A percentile compares a stretch with the other conserved stretches of the same genome.
These are phyloP conservation scores for Pythium pectinolyticum DNA, from an alignment of 352 stramenopile species.

Conservation along the genomic window DNA sequence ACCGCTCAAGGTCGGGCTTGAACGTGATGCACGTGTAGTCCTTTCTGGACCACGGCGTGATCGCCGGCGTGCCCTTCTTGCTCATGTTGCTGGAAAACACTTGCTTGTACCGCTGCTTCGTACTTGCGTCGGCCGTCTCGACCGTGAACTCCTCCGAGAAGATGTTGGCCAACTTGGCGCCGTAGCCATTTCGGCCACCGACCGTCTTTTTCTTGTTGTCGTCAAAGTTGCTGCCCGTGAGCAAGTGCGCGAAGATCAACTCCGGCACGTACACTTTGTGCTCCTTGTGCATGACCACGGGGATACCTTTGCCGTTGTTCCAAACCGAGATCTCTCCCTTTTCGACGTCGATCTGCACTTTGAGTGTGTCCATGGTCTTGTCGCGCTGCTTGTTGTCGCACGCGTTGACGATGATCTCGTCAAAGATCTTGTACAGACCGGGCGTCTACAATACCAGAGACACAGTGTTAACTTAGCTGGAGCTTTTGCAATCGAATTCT, in stretches of 20 bases:
- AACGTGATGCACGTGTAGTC: slow-evolving; percentile 98
- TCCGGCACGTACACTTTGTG: slow-evolving; percentile 98
- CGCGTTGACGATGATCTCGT: slow-evolving; percentile 99
- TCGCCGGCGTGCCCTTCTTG: slow-evolving; percentile 82
- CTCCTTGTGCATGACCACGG: slow-evolving; percentile 95
- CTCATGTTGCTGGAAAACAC: slow-evolving; percentile 94
- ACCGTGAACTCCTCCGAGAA: slow-evolving; percentile 99
- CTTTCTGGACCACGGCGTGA: slow-evolving; percentile 79
- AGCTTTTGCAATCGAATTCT: background rate
- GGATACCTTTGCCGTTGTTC: slow-evolving; percentile 98
- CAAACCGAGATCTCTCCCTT: slow-evolving; percentile 94
- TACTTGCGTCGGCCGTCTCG: slow-evolving; percentile 94
- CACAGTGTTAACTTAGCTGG: background rate
- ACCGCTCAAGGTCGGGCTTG: slow-evolving; percentile 92
- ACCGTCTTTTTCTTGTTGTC: slow-evolving; percentile 95
- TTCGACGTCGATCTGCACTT: slow-evolving; percentile 93
- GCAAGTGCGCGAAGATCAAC: slow-evolving; percentile 97
- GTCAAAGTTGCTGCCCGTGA: slow-evolving; percentile 98
- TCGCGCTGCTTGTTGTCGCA: slow-evolving; percentile 99
- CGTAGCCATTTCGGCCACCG: slow-evolving; percentile 97
- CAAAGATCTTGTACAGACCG: slow-evolving; percentile 98
- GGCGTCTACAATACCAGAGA: slow-evolving; percentile 64
- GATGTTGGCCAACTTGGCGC: slow-evolving; percentile 99
- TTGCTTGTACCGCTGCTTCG: slow-evolving; percentile 93
- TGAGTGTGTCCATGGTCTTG: slow-evolving; percentile 91